phyloP scores from a whole-genome alignment of 2,329 filamentous ascomycete genomes.

The Penicillium hordei region DNA sequence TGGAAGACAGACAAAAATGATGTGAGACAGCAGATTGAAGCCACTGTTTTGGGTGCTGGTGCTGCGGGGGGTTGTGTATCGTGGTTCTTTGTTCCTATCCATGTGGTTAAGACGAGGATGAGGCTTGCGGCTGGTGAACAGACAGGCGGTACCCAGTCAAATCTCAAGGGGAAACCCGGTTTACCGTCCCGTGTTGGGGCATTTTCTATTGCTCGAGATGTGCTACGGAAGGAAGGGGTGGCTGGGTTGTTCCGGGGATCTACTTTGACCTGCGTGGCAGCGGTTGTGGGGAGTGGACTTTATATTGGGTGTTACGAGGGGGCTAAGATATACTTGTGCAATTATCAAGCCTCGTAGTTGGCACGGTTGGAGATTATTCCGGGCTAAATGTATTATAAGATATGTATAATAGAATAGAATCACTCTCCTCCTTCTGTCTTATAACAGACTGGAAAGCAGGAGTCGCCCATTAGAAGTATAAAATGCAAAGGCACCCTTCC shows the following conservation, averaged over 20 bases:
- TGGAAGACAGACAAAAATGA: neutral
- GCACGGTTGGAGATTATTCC: neutral
- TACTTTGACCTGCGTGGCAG: constrained; percentile 8
- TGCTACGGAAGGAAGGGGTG: constrained; percentile 9
- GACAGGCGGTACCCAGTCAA: neutral
- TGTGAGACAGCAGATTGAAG: neutral
- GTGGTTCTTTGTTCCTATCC: constrained; percentile 12
- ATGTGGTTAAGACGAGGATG: constrained; percentile 15
- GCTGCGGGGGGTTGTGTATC: constrained; percentile 9
- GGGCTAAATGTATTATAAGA: neutral
- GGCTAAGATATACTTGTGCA: constrained; percentile 26
- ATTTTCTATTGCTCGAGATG: constrained; percentile 1
- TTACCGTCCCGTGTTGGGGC: neutral
- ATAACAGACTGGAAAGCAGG: neutral
- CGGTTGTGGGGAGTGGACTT: constrained; percentile 6
- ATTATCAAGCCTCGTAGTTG: neutral
- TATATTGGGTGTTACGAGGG: constrained; percentile 16
- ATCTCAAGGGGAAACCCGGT: neutral
- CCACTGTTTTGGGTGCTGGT: constrained; percentile 6
- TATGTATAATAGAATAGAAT: neutral
- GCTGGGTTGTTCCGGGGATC: constrained; percentile 14
- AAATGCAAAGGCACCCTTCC: neutral
- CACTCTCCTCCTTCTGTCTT: neutral
- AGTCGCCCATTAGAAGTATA: neutral
- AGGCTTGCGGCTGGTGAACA: constrained; percentile 9